Conservation (phyloP, 2,329 filamentous ascomycete genomes). For the Colletotrichum sublineola region DNA sequence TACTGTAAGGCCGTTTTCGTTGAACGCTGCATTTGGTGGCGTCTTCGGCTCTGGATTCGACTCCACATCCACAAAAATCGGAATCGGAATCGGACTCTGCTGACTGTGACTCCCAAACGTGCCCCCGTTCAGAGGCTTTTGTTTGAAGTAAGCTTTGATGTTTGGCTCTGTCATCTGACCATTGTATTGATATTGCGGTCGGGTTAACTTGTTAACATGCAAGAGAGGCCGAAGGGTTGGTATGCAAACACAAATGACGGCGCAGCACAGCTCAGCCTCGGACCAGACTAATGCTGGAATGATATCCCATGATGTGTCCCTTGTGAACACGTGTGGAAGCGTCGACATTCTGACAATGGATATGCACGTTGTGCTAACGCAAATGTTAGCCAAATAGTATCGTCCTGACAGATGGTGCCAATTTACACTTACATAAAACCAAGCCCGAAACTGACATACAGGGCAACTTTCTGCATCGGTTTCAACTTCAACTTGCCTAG, state of each 20-base stretch:
- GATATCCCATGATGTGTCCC: conserved; percentile 28
- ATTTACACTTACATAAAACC: conserved; percentile 31
- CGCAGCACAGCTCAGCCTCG: conserved; percentile 29
- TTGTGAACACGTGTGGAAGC: conserved; percentile 17
- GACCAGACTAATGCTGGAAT: conserved; percentile 34
- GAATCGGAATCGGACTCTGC: conserved; percentile 16
- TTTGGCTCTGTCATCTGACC: background rate
- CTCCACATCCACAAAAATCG: background rate
- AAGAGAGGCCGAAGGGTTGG: conserved; percentile 37
- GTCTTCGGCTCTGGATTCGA: conserved; percentile 9
- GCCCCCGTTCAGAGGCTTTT: conserved; percentile 12
- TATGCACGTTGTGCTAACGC: conserved; percentile 26
- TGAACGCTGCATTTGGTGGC: background rate
- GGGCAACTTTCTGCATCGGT: conserved; percentile 4
- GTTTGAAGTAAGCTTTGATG: background rate
- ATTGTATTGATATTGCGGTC: background rate
- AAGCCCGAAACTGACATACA: conserved; percentile 36
- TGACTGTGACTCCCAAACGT: conserved; percentile 29
- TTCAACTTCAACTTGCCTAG: conserved; percentile 19
- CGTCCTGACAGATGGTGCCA: too few species aligned
- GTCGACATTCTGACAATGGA: conserved; percentile 33
- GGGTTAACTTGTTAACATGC: background rate
- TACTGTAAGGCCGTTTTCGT: background rate
- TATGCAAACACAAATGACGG: conserved; percentile 34
- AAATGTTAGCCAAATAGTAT: background rate